Conservation (phyloP, 257 asterid genomes). For the Coffea eugenioides region DNA sequence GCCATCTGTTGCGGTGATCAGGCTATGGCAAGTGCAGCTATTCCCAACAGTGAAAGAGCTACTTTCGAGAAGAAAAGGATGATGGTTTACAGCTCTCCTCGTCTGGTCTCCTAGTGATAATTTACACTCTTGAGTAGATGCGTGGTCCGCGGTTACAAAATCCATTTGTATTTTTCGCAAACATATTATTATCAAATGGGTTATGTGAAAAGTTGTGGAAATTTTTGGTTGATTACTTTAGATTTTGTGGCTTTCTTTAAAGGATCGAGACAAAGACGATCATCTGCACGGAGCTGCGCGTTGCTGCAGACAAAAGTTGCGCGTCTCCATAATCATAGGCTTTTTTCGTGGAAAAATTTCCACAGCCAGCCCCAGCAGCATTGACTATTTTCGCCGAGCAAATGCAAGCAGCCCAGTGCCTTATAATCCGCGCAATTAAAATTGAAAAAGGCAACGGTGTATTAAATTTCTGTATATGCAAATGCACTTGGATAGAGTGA, state of each 20-base stretch:
- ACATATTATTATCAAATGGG: not conserved
- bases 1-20: constrained; percentile 10
- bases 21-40: constrained; percentile 63
- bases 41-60: constrained; percentile 38
- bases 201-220: not conserved
- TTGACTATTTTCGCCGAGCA: not conserved
- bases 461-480: no score
- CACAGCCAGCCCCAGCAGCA: not conserved
- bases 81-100: constrained; percentile 6
- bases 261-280: not conserved
- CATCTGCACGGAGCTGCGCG: not conserved
- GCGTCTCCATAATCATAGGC: not conserved
- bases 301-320: not conserved
- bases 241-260: not conserved
- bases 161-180: not conserved
- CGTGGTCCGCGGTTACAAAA: not conserved
- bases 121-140: not conserved
- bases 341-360: not conserved
- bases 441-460: not conserved
- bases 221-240: not conserved
- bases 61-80: no score
- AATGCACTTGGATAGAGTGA: no score
- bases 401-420: not conserved
- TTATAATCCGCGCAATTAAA: not conserved
- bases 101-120: not conserved